A percentile compares a stretch with the other conserved stretches of the same genome.
Evolutionary conservation across 2,329 filamentous ascomycete genomes (phyloP).

Genomic region (Emericellopsis atlantica): DNA sequence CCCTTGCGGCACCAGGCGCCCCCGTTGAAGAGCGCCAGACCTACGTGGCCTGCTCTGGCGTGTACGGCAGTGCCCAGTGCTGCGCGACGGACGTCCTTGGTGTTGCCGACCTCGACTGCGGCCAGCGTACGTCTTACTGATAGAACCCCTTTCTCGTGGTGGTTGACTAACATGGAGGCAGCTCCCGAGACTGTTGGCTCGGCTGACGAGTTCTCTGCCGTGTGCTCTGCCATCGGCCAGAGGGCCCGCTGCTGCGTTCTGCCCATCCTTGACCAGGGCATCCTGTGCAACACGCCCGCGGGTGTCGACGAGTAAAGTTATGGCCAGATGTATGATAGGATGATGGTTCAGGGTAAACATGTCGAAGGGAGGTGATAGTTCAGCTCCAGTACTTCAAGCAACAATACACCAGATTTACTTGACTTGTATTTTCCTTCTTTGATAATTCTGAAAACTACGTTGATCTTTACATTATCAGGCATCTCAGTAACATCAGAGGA

Average conservation of each 20-base stretch:
- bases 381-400: background rate
- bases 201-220: constrained; percentile 27
- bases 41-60: constrained; percentile 24
- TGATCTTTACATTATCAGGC: too few relatives aligned
- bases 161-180: constrained; percentile 1
- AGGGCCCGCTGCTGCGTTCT: constrained; percentile 44
- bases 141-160: background rate
- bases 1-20: constrained; percentile 10
- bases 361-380: too few relatives aligned
- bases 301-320: constrained; percentile 9
- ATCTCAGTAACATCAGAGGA: too few relatives aligned
- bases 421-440: background rate
- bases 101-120: constrained; percentile 42
- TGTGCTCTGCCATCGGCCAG: constrained; percentile 36
- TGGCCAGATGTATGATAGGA: background rate
- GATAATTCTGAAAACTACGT: background rate
- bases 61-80: constrained; percentile 34
- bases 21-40: too few relatives aligned
- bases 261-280: constrained; percentile 27
- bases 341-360: background rate
- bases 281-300: constrained; percentile 18
- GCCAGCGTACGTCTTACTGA: constrained; percentile 25
- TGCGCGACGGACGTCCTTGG: constrained; percentile 48
- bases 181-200: constrained; percentile 18
- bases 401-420: background rate